phyloP scores from a whole-genome alignment of 495 filamentous ascomycete genomes.

The Aeminium ludgeri region DNA sequence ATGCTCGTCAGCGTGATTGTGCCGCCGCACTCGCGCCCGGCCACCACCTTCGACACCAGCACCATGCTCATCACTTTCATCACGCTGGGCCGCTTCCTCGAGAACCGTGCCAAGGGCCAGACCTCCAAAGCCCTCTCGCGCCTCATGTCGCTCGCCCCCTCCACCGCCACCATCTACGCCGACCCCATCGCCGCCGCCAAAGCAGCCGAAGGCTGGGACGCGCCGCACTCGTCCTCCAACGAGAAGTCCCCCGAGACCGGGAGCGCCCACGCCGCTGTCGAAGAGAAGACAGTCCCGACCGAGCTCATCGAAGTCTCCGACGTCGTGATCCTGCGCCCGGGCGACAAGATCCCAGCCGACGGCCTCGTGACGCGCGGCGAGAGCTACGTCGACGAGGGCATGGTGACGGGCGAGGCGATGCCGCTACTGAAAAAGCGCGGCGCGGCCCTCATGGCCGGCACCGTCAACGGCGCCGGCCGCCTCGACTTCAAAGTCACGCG shows the following conservation, averaged over 20 bases:
- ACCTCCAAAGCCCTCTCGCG: slow-evolving; percentile 89
- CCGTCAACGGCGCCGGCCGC: slow-evolving; percentile 82
- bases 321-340: slow-evolving; percentile 79
- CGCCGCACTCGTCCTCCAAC: slow-evolving; percentile 20
- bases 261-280: slow-evolving; percentile 45
- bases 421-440: slow-evolving; percentile 78
- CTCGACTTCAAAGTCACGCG: slow-evolving; percentile 87
- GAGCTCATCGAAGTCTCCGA: slow-evolving; percentile 92
- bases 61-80: slow-evolving; percentile 98
- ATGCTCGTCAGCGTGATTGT: slow-evolving; percentile 66
- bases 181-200: slow-evolving; percentile 91
- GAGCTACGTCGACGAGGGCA: slow-evolving; percentile 90
- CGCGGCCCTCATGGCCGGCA: slow-evolving; percentile 73
- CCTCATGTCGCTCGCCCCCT: slow-evolving; percentile 88
- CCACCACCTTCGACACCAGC: slow-evolving; percentile 89
- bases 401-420: slow-evolving; percentile 95
- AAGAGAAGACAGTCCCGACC: slow-evolving; percentile 73
- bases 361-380: slow-evolving; percentile 74
- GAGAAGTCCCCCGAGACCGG: slow-evolving; percentile 15
- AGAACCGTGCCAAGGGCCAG: slow-evolving; percentile 92
- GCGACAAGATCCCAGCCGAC: slow-evolving; percentile 93
- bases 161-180: slow-evolving; percentile 95
- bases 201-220: slow-evolving; percentile 61
- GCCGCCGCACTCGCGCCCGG: slow-evolving; percentile 55
- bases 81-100: slow-evolving; percentile 75